phyloP scores from a whole-genome alignment of 768 basidiomycete genomes.

The Trametes elegans region DNA sequence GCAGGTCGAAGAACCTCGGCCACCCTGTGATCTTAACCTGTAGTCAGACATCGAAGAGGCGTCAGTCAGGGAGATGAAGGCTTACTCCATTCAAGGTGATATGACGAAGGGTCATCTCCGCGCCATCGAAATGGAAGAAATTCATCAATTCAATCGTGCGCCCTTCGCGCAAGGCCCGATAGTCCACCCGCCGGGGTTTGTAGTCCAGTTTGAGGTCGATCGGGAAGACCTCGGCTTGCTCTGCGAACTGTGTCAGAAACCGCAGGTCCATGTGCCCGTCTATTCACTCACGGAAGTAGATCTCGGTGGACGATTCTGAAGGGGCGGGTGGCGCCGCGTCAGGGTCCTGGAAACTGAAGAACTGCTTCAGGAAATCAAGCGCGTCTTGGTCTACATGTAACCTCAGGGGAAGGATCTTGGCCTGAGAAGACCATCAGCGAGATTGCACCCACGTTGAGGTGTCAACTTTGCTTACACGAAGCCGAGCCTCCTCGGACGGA shows the following conservation, averaged over 20 bases:
- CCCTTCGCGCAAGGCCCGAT: constrained; percentile 85
- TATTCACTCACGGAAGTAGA: constrained; percentile 66
- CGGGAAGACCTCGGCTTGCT: constrained; percentile 93
- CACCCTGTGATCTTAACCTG: constrained; percentile 98
- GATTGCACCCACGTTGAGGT: not conserved
- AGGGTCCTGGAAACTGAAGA: constrained; percentile 84
- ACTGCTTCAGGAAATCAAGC: constrained; percentile 94
- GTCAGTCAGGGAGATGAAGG: constrained; percentile 16
- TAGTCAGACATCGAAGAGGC: too few species aligned
- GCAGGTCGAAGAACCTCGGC: constrained; percentile 80
- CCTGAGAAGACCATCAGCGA: constrained; percentile 42
- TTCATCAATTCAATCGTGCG: constrained; percentile 98
- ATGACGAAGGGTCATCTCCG: constrained; percentile 96
- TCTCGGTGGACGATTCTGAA: constrained; percentile 44
- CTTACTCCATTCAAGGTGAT: constrained; percentile 89
- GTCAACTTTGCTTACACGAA: constrained; percentile 57
- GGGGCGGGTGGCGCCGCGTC: constrained; percentile 38
- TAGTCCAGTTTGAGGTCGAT: constrained; percentile 96
- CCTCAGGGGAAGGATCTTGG: constrained; percentile 85
- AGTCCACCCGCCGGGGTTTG: constrained; percentile 96
- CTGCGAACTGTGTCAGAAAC: constrained; percentile 36
- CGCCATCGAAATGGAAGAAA: constrained; percentile 99
- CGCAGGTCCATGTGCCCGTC: not conserved
- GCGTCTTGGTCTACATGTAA: constrained; percentile 98
- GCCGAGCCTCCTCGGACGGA: constrained; percentile 70